A percentile compares a stretch with the other conserved stretches of the same genome.
phyloP scores from a whole-genome alignment of 306 rosid species.

The Ziziphus jujuba region DNA sequence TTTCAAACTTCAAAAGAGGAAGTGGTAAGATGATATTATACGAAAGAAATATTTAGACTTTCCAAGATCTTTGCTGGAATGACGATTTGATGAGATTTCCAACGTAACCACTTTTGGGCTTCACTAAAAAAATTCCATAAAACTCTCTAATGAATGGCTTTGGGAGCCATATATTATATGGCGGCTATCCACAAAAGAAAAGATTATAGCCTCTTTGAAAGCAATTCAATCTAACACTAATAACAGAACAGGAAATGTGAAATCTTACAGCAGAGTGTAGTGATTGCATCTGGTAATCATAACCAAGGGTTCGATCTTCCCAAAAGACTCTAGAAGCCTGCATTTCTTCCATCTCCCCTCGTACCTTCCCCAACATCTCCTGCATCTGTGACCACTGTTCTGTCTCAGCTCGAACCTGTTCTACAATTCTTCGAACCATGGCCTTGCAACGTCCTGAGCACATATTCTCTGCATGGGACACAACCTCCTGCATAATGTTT shows the following conservation, averaged over 20 bases:
- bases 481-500: constrained; percentile 40
- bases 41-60: too few relatives aligned
- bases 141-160: too few relatives aligned
- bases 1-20: too few relatives aligned
- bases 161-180: neutral
- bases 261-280: constrained; percentile 52
- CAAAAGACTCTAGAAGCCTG: constrained; percentile 85
- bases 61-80: too few relatives aligned
- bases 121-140: too few relatives aligned
- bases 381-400: constrained; percentile 99
- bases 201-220: neutral
- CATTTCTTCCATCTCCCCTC: constrained; percentile 87
- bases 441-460: constrained; percentile 90
- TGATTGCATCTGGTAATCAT: constrained; percentile 57
- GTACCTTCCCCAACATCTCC: constrained; percentile 77
- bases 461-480: constrained; percentile 39
- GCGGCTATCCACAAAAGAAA: neutral
- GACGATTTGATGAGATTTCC: too few relatives aligned
- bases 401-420: constrained; percentile 83
- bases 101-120: too few relatives aligned
- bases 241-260: neutral
- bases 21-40: too few relatives aligned
- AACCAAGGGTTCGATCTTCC: constrained; percentile 67
- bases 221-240: neutral
- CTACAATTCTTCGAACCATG: constrained; percentile 68